Conservation (phyloP, 805 yeast genomes). For the Candida broadrunensis region DNA sequence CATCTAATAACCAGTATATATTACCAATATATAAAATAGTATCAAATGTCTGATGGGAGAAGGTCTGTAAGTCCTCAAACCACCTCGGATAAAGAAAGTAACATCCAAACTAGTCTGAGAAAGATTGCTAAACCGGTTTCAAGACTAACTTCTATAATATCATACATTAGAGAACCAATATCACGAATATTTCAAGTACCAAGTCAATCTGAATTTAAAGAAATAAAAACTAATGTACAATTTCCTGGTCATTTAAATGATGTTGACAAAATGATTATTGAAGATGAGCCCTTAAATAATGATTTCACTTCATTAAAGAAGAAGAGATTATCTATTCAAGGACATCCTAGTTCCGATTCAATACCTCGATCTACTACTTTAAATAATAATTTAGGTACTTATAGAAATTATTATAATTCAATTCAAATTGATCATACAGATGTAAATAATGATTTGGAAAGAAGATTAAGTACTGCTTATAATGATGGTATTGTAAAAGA, state of each 20-base stretch:
- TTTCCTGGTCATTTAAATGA: background rate
- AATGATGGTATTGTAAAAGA: slow-evolving; percentile 11
- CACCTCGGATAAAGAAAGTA: background rate
- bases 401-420: slow-evolving; percentile 16
- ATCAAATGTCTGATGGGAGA: slow-evolving; percentile 2
- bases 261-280: background rate
- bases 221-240: background rate
- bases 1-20: no score
- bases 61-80: slow-evolving; percentile 17
- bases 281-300: slow-evolving; percentile 17
- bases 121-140: background rate
- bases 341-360: slow-evolving; percentile 8
- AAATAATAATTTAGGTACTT: slow-evolving; percentile 12
- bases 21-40: no score
- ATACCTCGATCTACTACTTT: slow-evolving; percentile 27
- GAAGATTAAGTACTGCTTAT: slow-evolving; percentile 22
- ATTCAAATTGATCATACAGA: slow-evolving; percentile 16
- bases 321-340: slow-evolving; percentile 23
- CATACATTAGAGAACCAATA: background rate
- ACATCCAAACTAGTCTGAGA: background rate
- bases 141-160: background rate
- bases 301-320: slow-evolving; percentile 24
- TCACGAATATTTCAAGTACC: background rate
- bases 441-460: slow-evolving; percentile 23
- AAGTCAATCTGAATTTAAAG: background rate